Conservation (phyloP, 176 grass and related monocot genomes). For the Oropetium thomaeum region DNA sequence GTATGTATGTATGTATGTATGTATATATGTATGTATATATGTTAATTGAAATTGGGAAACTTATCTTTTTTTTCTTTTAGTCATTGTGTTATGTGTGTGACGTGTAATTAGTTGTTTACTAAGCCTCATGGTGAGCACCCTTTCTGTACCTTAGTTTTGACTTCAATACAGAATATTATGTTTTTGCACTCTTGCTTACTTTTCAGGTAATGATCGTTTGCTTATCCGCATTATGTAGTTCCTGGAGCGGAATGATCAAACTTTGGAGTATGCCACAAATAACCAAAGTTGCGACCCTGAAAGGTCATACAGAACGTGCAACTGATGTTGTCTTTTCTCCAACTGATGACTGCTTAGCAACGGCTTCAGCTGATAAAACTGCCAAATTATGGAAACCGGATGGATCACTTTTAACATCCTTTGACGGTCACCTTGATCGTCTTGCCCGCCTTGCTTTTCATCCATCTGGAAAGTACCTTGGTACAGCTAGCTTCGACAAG, state of each 20-base stretch:
- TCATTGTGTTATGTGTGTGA: neutral
- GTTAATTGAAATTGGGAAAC: neutral
- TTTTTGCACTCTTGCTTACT: slow-evolving; percentile 24
- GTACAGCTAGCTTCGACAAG: slow-evolving; percentile 96
- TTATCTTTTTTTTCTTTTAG: neutral
- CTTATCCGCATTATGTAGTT: slow-evolving; percentile 45
- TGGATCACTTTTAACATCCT: slow-evolving; percentile 74
- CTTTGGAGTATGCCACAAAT: slow-evolving; percentile 96
- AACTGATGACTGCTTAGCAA: slow-evolving; percentile 57
- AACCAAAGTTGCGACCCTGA: slow-evolving; percentile 70
- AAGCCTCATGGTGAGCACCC: neutral
- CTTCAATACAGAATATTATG: slow-evolving; percentile 28
- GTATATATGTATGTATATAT: too few species aligned
- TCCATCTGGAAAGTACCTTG: slow-evolving; percentile 92
- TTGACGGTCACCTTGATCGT: slow-evolving; percentile 93
- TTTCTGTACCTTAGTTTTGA: slow-evolving; percentile 18
- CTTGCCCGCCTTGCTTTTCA: slow-evolving; percentile 89
- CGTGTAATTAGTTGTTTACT: slow-evolving; percentile 14
- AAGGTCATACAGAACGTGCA: slow-evolving; percentile 84
- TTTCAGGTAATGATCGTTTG: slow-evolving; percentile 42
- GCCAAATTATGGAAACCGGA: slow-evolving; percentile 81
- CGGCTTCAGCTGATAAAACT: slow-evolving; percentile 85
- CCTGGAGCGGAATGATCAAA: slow-evolving; percentile 83
- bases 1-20: too few species aligned
- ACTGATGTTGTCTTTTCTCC: slow-evolving; percentile 97